Evolutionary conservation across 2,329 filamentous ascomycete species (phyloP).

Genomic region (Botrytis porri): DNA sequence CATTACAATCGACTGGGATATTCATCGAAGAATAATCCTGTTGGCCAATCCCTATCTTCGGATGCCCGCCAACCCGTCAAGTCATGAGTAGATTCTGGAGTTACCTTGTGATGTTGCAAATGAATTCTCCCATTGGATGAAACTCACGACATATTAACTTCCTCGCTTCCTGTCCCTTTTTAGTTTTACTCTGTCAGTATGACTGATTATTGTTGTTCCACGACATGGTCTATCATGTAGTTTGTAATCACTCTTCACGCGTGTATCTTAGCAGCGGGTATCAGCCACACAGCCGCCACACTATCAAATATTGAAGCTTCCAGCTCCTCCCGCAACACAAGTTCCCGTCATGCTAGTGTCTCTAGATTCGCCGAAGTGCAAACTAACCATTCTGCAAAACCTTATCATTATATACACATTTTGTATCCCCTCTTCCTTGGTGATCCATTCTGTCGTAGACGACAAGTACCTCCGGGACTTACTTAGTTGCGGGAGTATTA

Average conservation of each 20-base stretch:
- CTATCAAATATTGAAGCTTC: not conserved
- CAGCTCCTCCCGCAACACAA: not conserved
- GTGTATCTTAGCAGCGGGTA: not conserved
- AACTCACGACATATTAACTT: not conserved
- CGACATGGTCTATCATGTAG: not conserved
- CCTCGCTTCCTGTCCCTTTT: constrained; percentile 14
- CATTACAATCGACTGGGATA: not conserved
- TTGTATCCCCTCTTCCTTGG: not conserved
- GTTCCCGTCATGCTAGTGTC: not conserved
- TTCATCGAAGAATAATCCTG: not conserved
- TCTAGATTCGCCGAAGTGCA: not conserved
- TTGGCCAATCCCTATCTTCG: not conserved
- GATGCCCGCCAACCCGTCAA: not conserved
- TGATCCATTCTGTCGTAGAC: too few species aligned
- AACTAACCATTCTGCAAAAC: not conserved
- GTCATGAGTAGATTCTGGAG: not conserved
- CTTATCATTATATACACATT: not conserved
- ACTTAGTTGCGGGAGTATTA: not conserved
- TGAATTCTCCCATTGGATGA: not conserved
- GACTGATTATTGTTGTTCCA: not conserved
- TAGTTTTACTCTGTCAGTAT: constrained; percentile 11
- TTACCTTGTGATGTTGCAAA: not conserved
- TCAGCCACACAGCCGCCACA: constrained; percentile 7
- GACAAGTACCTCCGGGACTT: not conserved
- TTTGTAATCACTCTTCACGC: not conserved